Conservation (phyloP, 2,329 filamentous ascomycete species). For the Botrytis squamosa region DNA sequence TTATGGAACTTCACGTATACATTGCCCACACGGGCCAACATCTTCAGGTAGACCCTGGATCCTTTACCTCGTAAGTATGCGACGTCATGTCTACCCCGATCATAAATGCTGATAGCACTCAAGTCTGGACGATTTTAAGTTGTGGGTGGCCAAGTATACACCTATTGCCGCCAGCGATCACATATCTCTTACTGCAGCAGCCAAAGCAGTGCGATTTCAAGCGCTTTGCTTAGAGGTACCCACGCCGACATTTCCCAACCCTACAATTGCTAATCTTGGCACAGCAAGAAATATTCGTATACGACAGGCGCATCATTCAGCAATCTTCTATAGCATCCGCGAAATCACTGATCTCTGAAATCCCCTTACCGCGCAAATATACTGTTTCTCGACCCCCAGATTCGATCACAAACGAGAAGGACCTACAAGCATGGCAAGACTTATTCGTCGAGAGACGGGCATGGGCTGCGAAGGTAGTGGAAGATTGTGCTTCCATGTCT, state of each 20-base stretch:
- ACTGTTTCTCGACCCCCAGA: slow-evolving; percentile 71
- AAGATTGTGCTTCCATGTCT: slow-evolving; percentile 67
- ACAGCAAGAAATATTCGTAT: slow-evolving; percentile 87
- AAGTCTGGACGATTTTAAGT: slow-evolving; percentile 80
- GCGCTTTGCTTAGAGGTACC: slow-evolving; percentile 75
- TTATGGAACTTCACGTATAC: slow-evolving; percentile 87
- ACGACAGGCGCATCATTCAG: slow-evolving; percentile 75
- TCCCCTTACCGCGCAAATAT: slow-evolving; percentile 54
- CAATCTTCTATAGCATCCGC: slow-evolving; percentile 49
- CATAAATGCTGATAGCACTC: slow-evolving; percentile 19
- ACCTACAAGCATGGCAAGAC: slow-evolving; percentile 83
- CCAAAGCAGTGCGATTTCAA: slow-evolving; percentile 52
- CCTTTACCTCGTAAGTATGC: slow-evolving; percentile 67
- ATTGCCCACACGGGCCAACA: slow-evolving; percentile 91
- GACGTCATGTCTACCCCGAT: not conserved
- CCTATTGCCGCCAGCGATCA: slow-evolving; percentile 75
- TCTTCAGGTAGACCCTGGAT: slow-evolving; percentile 72
- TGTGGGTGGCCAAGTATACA: slow-evolving; percentile 74
- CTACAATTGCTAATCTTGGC: slow-evolving; percentile 27
- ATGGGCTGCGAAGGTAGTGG: slow-evolving; percentile 73
- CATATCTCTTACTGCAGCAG: slow-evolving; percentile 81
- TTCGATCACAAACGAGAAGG: slow-evolving; percentile 73
- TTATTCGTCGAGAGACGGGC: slow-evolving; percentile 76
- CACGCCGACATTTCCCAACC: slow-evolving; percentile 29
- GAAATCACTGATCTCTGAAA: slow-evolving; percentile 48